Evolutionary conservation across 768 basidiomycete species (phyloP), one percentile per base, ranked within the genome.

Genomic region (Coprinopsis sp.): DNA sequence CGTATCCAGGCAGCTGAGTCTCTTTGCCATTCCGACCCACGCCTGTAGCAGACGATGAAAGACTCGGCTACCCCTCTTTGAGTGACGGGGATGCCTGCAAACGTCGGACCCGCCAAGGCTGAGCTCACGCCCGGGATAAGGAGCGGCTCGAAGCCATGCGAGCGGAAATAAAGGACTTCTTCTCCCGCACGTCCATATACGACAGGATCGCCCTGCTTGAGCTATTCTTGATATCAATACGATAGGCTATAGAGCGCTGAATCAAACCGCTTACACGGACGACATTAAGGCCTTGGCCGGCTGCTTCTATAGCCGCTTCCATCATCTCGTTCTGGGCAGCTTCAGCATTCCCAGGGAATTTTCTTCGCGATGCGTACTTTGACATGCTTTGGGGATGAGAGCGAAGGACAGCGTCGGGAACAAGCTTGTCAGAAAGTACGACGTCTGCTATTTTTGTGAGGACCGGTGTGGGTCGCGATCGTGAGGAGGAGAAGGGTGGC

Each of bases 201-300:
- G 13, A 87, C 84, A 10, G 96, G 96, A 61, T 99, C 96, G 11
- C 96, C 96, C 73, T 98, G 96, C 68, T 99, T 98, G 14, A 99
- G 74, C 88, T 91, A 36, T 28, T 37, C 18, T 16, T 6, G 21
- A 16, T 25, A 25, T 2, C 18, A 33, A 21, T 18, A 27, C n/a
- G 14, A 46, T 8, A 23, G 3, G 24, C 45, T 30, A 40, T 36
- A 51, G 10, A 40, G 22, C 18, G 24, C 23, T 10, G 18, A 29
- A 41, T 10, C 8, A 41, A 36, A 25, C n/a, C 25, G 29, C 86
- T 38, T 57, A 91, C 89, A 44, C 95, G 73, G 27, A 99, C 87
- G 21, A 99, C 94, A 5, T 81, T 86, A 49, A 91, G 66, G 0
- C 95, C 96, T 14, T 72, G 74, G 40, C 65, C 70, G 0, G 91